Evolutionary conservation across 2,329 filamentous ascomycete species (phyloP).

Genomic region (Penicillium sp.): DNA sequence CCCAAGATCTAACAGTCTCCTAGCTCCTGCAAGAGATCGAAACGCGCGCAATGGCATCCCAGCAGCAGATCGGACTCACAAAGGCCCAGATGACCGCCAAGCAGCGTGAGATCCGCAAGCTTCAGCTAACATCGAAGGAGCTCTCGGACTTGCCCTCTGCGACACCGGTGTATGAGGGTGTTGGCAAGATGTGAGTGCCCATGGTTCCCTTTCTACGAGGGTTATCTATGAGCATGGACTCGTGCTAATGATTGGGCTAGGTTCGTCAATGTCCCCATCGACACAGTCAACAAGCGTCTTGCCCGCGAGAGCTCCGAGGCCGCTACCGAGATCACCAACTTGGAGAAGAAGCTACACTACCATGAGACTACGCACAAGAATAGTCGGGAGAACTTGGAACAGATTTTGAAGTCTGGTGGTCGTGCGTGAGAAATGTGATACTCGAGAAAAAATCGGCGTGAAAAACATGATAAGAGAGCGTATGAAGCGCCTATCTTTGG

Average conservation of each 20-base stretch:
- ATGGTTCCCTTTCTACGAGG: background rate
- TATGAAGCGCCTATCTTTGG: background rate
- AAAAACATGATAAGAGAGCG: background rate
- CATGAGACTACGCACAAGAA: constrained; percentile 95
- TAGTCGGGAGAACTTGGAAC: constrained; percentile 84
- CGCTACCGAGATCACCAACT: constrained; percentile 72
- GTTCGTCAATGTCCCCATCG: constrained; percentile 79
- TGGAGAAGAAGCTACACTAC: constrained; percentile 88
- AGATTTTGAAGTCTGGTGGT: constrained; percentile 67
- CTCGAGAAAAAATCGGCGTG: background rate
- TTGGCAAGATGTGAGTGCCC: constrained; percentile 84
- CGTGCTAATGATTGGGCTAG: constrained; percentile 46
- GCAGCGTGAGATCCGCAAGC: constrained; percentile 82
- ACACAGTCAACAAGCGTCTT: constrained; percentile 72
- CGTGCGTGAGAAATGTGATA: constrained; percentile 25
- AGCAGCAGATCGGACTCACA: constrained; percentile 87
- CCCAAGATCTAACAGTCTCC: constrained; percentile 10
- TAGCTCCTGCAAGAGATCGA: constrained; percentile 93
- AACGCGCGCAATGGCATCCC: constrained; percentile 78
- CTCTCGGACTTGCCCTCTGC: constrained; percentile 70
- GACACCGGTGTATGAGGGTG: constrained; percentile 86
- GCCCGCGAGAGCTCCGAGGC: constrained; percentile 70
- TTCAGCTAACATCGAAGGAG: constrained; percentile 83
- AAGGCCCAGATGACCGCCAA: constrained; percentile 80
- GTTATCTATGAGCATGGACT: background rate